Conservation (phyloP, 352 stramenopile genomes). For the Pythium aphanidermatum region DNA sequence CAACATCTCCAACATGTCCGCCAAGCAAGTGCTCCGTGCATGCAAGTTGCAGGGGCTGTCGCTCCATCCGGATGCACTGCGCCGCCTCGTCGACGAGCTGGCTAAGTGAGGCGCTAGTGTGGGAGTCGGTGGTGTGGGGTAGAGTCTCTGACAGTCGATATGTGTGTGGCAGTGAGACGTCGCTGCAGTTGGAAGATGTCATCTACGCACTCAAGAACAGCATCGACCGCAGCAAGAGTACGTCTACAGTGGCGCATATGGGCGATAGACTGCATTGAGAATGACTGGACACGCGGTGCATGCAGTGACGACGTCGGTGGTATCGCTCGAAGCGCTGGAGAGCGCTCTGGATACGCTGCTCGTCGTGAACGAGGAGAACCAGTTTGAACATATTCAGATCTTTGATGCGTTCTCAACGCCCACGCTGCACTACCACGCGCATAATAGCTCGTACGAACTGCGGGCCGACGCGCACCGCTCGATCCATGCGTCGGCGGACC, state of each 20-base stretch:
- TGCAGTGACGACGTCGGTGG: constrained; percentile 74
- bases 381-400: constrained; percentile 79
- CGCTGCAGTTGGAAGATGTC: constrained; percentile 74
- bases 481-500: constrained; percentile 53
- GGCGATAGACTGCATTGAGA: no score
- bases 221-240: constrained; percentile 85
- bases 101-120: no score
- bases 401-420: constrained; percentile 78
- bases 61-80: constrained; percentile 66
- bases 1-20: constrained; percentile 31
- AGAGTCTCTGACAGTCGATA: no score
- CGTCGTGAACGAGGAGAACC: constrained; percentile 70
- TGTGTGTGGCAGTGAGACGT: constrained; percentile 43
- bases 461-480: constrained; percentile 39
- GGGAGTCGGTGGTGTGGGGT: no score
- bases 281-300: background rate
- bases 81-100: constrained; percentile 58
- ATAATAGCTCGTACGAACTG: constrained; percentile 76
- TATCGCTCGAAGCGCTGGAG: constrained; percentile 76
- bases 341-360: constrained; percentile 79
- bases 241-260: no score
- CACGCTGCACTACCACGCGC: constrained; percentile 46
- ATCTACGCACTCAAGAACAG: constrained; percentile 87
- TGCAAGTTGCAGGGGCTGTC: constrained; percentile 83
- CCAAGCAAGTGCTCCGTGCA: constrained; percentile 75